phyloP scores from a whole-genome alignment of 2,329 filamentous ascomycete species.

The Tolypocladium tropicale region DNA sequence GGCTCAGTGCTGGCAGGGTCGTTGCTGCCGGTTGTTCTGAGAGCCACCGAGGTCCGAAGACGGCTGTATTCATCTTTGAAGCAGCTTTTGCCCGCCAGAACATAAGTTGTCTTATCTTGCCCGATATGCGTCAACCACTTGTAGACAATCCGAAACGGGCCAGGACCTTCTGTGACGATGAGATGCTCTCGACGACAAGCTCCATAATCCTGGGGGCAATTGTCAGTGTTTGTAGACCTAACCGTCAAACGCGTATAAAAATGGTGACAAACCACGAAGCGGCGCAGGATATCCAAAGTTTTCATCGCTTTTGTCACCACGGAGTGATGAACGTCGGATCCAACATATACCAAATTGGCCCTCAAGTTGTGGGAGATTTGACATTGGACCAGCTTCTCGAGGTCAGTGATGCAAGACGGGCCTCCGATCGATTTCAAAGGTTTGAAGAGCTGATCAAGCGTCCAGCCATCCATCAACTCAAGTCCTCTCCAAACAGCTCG shows the following conservation, averaged over 20 bases:
- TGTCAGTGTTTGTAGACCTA: slow-evolving; percentile 1
- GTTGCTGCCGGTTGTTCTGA: slow-evolving; percentile 8
- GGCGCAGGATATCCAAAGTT: slow-evolving; percentile 11
- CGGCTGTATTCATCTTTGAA: slow-evolving; percentile 7
- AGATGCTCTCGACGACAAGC: slow-evolving; percentile 10
- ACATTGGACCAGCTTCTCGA: slow-evolving; percentile 10
- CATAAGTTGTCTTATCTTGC: slow-evolving; percentile 15
- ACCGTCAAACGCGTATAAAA: no score
- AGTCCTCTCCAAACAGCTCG: slow-evolving; percentile 17
- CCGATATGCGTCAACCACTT: slow-evolving; percentile 16
- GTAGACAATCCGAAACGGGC: slow-evolving; percentile 8
- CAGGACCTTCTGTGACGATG: slow-evolving; percentile 9
- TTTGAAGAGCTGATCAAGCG: not conserved
- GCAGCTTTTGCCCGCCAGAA: slow-evolving; percentile 1
- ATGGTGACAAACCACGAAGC: slow-evolving; percentile 1
- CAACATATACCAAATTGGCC: slow-evolving; percentile 17
- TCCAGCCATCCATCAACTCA: slow-evolving; percentile 4
- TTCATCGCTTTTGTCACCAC: slow-evolving; percentile 6
- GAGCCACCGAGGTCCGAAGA: slow-evolving; percentile 8
- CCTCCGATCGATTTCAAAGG: not conserved
- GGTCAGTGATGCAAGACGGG: not conserved
- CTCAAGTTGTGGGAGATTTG: slow-evolving; percentile 16
- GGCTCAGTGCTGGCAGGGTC: slow-evolving; percentile 2
- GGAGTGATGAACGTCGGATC: slow-evolving; percentile 4
- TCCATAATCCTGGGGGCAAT: slow-evolving; percentile 5